Conservation (phyloP, 129 eudicot species). For the Oenanthe sinensis region DNA sequence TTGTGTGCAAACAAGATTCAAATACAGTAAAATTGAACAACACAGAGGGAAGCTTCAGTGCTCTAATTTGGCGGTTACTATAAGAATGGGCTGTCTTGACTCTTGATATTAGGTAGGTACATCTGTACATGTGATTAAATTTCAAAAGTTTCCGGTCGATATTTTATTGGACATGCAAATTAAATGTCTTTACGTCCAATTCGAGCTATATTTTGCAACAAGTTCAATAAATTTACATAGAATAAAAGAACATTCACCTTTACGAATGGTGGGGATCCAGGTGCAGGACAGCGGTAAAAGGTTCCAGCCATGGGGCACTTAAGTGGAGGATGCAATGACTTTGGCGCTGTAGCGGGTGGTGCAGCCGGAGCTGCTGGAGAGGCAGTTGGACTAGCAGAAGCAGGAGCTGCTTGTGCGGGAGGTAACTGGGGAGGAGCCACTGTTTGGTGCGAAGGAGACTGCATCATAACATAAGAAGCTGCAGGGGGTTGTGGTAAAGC, state of each 20-base stretch:
- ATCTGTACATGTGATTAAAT: not conserved
- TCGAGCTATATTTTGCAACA: not conserved
- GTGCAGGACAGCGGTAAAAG: constrained; percentile 75
- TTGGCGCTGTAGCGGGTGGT: constrained; percentile 55
- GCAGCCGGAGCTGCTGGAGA: constrained; percentile 35
- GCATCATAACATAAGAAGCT: constrained; percentile 48
- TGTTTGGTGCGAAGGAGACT: constrained; percentile 39
- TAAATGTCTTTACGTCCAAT: not conserved
- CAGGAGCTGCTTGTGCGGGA: constrained; percentile 38
- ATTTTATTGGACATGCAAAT: not conserved
- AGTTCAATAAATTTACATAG: not conserved
- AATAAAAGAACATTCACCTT: constrained; percentile 38
- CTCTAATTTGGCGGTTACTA: not conserved
- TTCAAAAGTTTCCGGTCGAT: not conserved
- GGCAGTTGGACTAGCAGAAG: constrained; percentile 26
- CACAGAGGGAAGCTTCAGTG: not conserved
- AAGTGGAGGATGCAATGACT: constrained; percentile 69
- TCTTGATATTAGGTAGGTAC: not conserved
- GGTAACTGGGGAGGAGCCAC: constrained; percentile 34
- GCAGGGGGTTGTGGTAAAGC: constrained; percentile 51
- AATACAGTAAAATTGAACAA: not conserved
- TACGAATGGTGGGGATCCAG: constrained; percentile 73
- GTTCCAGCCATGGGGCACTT: constrained; percentile 94
- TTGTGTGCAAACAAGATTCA: not conserved
- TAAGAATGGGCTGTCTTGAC: not conserved